These are phyloP conservation scores for Quercus lobata DNA, from an alignment of 331 rosid species.

Conservation along the genomic window DNA sequence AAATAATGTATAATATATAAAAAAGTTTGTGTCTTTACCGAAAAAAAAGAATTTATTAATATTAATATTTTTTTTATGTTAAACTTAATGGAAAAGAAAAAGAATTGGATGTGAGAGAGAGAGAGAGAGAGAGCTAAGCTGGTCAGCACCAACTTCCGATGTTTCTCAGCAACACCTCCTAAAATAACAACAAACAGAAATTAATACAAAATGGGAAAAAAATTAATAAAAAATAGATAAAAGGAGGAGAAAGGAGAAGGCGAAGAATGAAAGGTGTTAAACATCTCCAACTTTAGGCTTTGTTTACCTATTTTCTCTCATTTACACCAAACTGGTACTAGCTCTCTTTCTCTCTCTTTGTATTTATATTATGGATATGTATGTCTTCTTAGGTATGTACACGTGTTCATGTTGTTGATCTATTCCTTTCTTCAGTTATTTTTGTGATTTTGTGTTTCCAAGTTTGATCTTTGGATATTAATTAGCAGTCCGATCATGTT, in stretches of 20 bases:
- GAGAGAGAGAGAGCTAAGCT: constrained; percentile 38
- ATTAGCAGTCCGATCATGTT: neutral
- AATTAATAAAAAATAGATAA: neutral
- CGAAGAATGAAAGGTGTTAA: neutral
- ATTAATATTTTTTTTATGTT: neutral
- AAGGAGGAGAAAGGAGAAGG: neutral
- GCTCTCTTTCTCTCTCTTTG: neutral
- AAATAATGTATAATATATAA: too few species aligned
- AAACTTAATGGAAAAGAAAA: neutral
- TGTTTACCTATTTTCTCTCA: neutral
- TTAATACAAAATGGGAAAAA: neutral
- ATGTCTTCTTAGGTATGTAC: constrained; percentile 1
- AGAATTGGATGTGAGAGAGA: neutral
- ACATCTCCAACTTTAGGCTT: neutral
- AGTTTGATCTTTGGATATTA: constrained; percentile 1
- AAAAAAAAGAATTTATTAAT: neutral
- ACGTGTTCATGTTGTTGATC: neutral
- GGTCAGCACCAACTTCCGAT: constrained; percentile 80
- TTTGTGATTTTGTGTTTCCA: neutral
- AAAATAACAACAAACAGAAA: constrained; percentile 41
- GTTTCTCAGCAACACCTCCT: constrained; percentile 68
- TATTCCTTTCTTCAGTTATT: neutral
- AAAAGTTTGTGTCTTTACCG: too few species aligned
- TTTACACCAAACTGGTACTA: constrained; percentile 22
- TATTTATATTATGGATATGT: neutral